A percentile compares a stretch with the other conserved stretches of the same genome.
These are phyloP conservation scores for Scheffersomyces stipitis DNA, from an alignment of 805 yeast genomes.

Conservation along the genomic window DNA sequence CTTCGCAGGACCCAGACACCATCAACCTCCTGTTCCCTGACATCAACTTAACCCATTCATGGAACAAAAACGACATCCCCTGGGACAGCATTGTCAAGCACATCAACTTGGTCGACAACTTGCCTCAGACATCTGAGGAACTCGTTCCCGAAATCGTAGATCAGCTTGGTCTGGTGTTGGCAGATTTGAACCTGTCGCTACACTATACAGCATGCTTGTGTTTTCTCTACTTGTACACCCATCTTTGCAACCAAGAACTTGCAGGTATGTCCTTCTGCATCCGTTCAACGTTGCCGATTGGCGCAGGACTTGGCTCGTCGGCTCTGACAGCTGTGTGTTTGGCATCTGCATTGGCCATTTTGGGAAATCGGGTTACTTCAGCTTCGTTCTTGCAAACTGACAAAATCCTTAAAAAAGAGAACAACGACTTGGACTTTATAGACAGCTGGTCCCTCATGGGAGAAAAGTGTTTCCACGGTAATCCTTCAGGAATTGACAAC, in stretches of 20 bases:
- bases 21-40: constrained; percentile 80
- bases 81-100: constrained; percentile 44
- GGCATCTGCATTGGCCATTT: constrained; percentile 65
- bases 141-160: constrained; percentile 58
- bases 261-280: constrained; percentile 62
- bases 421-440: constrained; percentile 55
- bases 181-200: constrained; percentile 49
- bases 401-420: constrained; percentile 25
- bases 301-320: constrained; percentile 95
- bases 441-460: constrained; percentile 91
- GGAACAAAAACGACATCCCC: constrained; percentile 65
- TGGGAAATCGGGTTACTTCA: constrained; percentile 53
- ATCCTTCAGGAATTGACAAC: constrained; percentile 95
- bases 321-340: constrained; percentile 87
- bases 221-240: constrained; percentile 74
- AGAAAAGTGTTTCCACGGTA: constrained; percentile 93
- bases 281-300: constrained; percentile 86
- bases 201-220: constrained; percentile 80
- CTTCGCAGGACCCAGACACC: constrained; percentile 38
- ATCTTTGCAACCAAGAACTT: constrained; percentile 47
- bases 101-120: constrained; percentile 17
- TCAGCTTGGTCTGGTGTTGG: constrained; percentile 45
- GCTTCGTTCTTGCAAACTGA: constrained; percentile 39
- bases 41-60: constrained; percentile 60
- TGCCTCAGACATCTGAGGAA: constrained; percentile 46